phyloP scores from a whole-genome alignment of 2,329 filamentous ascomycete genomes.

The Phoma sp. region DNA sequence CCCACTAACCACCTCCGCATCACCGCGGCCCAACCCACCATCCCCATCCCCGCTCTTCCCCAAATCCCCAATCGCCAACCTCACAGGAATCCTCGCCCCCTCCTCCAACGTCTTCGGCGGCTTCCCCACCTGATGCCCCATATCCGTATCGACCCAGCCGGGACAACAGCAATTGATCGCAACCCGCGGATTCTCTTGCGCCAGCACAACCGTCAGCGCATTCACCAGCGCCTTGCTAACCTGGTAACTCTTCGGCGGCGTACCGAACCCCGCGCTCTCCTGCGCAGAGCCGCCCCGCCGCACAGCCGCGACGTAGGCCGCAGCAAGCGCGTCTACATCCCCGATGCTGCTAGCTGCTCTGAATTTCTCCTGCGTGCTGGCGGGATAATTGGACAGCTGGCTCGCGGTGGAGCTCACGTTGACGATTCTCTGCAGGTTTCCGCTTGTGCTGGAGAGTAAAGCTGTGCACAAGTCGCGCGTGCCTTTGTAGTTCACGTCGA shows the following conservation, averaged over 20 bases:
- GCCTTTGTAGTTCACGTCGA: slow-evolving; percentile 25
- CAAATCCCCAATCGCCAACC: slow-evolving; percentile 19
- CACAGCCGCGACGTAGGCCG: slow-evolving; percentile 5
- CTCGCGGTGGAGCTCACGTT: slow-evolving; percentile 23
- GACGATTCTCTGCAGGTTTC: slow-evolving; percentile 14
- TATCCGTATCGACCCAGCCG: slow-evolving; percentile 21
- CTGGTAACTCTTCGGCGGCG: slow-evolving; percentile 24
- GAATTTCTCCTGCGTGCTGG: neutral
- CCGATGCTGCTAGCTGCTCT: neutral
- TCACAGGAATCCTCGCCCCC: slow-evolving; percentile 16
- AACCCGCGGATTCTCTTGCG: slow-evolving; percentile 12
- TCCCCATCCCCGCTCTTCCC: slow-evolving; percentile 7
- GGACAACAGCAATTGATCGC: slow-evolving; percentile 26
- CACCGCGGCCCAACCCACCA: slow-evolving; percentile 1
- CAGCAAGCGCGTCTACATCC: slow-evolving; percentile 12
- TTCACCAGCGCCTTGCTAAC: slow-evolving; percentile 33
- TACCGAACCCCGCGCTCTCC: slow-evolving; percentile 9
- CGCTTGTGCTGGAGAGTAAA: slow-evolving; percentile 5
- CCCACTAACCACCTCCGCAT: slow-evolving; percentile 11
- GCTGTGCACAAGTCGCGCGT: slow-evolving; percentile 25
- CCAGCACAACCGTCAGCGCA: slow-evolving; percentile 22
- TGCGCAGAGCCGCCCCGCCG: neutral
- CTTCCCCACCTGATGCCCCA: slow-evolving; percentile 18
- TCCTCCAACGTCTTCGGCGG: slow-evolving; percentile 21
- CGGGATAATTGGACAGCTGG: slow-evolving; percentile 15